A percentile compares a stretch with the other conserved stretches of the same genome.
These are phyloP conservation scores for Zalerion maritima DNA, from an alignment of 495 filamentous ascomycete genomes.

Conservation along the genomic window DNA sequence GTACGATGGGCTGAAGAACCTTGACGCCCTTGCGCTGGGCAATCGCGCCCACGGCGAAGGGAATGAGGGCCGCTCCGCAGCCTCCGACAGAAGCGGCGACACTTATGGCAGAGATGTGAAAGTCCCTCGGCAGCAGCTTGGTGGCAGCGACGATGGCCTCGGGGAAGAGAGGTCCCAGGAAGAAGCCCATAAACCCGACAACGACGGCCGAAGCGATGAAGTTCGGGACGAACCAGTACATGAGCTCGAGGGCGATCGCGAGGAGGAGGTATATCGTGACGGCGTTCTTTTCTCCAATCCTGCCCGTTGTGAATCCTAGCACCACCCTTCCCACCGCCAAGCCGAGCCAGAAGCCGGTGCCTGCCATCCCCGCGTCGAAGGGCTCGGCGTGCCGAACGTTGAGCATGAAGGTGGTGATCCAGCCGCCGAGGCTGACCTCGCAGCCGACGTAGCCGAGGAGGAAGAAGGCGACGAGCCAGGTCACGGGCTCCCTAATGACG, in stretches of 20 bases:
- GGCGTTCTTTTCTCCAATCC: constrained; percentile 57
- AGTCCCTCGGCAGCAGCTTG: constrained; percentile 60
- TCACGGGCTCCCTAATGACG: constrained; percentile 30
- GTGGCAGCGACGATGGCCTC: constrained; percentile 67
- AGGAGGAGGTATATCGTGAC: constrained; percentile 45
- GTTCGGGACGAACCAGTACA: constrained; percentile 73
- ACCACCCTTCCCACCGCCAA: constrained; percentile 62
- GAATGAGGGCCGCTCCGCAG: constrained; percentile 63
- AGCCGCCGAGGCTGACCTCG: constrained; percentile 78
- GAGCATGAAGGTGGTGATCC: constrained; percentile 81
- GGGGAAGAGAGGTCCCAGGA: constrained; percentile 71
- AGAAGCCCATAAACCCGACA: constrained; percentile 60
- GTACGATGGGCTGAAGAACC: constrained; percentile 62
- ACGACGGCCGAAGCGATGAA: constrained; percentile 60
- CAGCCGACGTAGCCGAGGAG: constrained; percentile 67
- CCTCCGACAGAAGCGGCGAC: constrained; percentile 75
- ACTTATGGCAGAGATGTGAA: constrained; percentile 71
- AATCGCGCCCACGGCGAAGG: constrained; percentile 74
- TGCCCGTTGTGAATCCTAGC: constrained; percentile 52
- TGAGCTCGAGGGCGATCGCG: constrained; percentile 52
- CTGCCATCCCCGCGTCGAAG: constrained; percentile 60
- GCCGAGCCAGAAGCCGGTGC: constrained; percentile 74
- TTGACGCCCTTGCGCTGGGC: constrained; percentile 66
- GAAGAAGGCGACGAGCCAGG: constrained; percentile 67
- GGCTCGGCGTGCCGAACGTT: constrained; percentile 56